phyloP scores from a whole-genome alignment of 352 stramenopile species.

The Aphanomyces invadans region DNA sequence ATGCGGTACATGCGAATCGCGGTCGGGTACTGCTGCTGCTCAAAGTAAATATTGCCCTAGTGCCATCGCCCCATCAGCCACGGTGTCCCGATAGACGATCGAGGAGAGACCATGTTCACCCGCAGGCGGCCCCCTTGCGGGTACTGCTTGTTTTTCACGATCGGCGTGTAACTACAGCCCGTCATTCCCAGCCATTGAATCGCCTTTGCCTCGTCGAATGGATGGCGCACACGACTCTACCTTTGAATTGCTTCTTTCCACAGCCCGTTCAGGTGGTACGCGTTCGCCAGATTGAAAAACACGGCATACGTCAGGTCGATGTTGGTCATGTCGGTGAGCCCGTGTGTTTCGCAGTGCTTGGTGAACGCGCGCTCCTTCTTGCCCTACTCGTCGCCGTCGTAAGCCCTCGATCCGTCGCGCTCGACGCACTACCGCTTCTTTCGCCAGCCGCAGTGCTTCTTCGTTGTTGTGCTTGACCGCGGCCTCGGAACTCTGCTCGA shows the following conservation, averaged over 20 bases:
- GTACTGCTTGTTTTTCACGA: slow-evolving; percentile 97
- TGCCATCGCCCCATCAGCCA: too few species aligned
- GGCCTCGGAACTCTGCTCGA: slow-evolving; percentile 85
- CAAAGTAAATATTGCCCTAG: slow-evolving; percentile 97
- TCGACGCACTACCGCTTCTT: slow-evolving; percentile 42
- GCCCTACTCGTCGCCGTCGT: slow-evolving; percentile 28
- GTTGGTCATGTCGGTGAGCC: slow-evolving; percentile 85
- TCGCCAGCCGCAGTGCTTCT: slow-evolving; percentile 81
- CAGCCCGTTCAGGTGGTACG: slow-evolving; percentile 91
- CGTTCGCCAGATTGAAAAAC: slow-evolving; percentile 92
- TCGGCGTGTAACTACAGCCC: slow-evolving; percentile 72
- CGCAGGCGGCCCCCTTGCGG: slow-evolving; percentile 81
- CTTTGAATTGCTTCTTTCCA: slow-evolving; percentile 91
- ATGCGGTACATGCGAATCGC: slow-evolving; percentile 97
- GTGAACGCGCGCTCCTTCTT: slow-evolving; percentile 87
- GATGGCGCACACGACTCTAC: slow-evolving; percentile 12
- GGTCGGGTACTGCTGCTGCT: slow-evolving; percentile 89
- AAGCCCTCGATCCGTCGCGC: slow-evolving; percentile 11
- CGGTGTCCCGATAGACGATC: slow-evolving; percentile 3
- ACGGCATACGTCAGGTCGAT: slow-evolving; percentile 92
- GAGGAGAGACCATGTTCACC: slow-evolving; percentile 85
- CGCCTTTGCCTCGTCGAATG: too few species aligned
- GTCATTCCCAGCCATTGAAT: background rate
- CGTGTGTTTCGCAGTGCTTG: slow-evolving; percentile 87
- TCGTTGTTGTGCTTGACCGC: slow-evolving; percentile 69